phyloP scores from a whole-genome alignment of 1,139 yeast species.

The Martiniozyma asiatica region DNA sequence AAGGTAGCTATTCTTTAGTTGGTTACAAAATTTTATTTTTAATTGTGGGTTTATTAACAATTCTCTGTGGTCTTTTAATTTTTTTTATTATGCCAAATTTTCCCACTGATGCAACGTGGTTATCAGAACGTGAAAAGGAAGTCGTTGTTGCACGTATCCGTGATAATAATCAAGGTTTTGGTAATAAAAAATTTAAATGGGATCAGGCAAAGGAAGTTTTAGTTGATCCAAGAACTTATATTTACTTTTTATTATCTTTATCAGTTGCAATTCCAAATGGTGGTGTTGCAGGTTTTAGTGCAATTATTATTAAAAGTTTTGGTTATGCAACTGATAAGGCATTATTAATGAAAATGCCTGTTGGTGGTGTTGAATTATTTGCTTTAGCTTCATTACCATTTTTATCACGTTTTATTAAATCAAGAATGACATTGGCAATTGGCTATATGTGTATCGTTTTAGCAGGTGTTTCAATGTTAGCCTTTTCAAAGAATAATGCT shows the following conservation, averaged over 20 bases:
- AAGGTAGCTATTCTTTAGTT: constrained; percentile 23
- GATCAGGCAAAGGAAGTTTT: constrained; percentile 23
- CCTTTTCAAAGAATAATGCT: constrained; percentile 27
- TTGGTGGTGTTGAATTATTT: constrained; percentile 29
- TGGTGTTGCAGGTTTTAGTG: constrained; percentile 25
- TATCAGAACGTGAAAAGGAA: constrained; percentile 24
- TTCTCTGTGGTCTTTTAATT: constrained; percentile 27
- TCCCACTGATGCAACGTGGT: constrained; percentile 35
- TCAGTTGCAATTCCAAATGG: constrained; percentile 30
- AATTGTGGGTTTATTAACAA: constrained; percentile 36
- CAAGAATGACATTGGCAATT: constrained; percentile 33
- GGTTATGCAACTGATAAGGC: constrained; percentile 21
- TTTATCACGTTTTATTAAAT: constrained; percentile 17
- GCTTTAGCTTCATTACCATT: constrained; percentile 15
- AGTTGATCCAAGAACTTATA: constrained; percentile 20
- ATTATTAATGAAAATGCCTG: constrained; percentile 27
- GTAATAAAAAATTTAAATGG: constrained; percentile 27
- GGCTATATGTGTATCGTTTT: constrained; percentile 27
- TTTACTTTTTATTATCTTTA: constrained; percentile 22
- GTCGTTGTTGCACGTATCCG: constrained; percentile 24
- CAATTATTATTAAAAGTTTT: constrained; percentile 26
- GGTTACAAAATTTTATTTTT: constrained; percentile 38
- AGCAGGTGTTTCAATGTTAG: constrained; percentile 34
- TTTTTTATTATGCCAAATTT: constrained; percentile 31
- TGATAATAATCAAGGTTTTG: constrained; percentile 30